Evolutionary conservation across 495 filamentous ascomycete species (phyloP).

Genomic region (Amorphotheca resinae): DNA sequence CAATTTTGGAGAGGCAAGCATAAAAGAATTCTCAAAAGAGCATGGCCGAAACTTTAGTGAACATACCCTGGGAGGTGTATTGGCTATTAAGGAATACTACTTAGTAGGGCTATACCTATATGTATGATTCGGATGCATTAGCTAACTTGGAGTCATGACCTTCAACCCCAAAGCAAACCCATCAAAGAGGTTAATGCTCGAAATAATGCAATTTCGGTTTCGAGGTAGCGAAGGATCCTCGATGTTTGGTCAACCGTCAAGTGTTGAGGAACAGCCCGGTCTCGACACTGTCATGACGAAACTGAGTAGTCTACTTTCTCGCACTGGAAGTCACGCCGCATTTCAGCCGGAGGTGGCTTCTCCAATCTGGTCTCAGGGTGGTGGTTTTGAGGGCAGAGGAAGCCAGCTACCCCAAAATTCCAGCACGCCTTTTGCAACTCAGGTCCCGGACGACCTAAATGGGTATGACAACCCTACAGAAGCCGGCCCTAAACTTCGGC

Average conservation of each 20-base stretch:
- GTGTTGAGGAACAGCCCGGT: background rate
- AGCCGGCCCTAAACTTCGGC: background rate
- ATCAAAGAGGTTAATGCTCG: background rate
- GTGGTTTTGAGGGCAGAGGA: background rate
- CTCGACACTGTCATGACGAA: background rate
- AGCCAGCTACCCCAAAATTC: too few species aligned
- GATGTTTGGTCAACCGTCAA: conserved; percentile 2
- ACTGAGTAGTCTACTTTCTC: background rate
- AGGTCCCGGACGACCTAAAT: background rate
- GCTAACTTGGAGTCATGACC: background rate
- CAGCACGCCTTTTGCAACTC: conserved; percentile 17
- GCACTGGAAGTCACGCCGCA: background rate
- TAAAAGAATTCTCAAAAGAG: background rate
- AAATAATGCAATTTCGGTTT: conserved; percentile 6
- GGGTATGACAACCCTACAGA: background rate
- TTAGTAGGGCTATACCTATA: conserved; percentile 3
- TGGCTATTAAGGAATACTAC: conserved; percentile 3
- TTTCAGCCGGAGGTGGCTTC: background rate
- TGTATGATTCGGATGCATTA: background rate
- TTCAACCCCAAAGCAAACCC: background rate
- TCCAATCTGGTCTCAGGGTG: conserved; percentile 6
- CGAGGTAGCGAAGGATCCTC: conserved; percentile 8
- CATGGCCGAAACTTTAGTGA: background rate
- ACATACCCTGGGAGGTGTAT: conserved; percentile 2
- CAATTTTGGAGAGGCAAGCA: background rate